Evolutionary conservation across 2,329 filamentous ascomycete genomes (phyloP).

Genomic region (Phaeosphaeriaceae sp.): DNA sequence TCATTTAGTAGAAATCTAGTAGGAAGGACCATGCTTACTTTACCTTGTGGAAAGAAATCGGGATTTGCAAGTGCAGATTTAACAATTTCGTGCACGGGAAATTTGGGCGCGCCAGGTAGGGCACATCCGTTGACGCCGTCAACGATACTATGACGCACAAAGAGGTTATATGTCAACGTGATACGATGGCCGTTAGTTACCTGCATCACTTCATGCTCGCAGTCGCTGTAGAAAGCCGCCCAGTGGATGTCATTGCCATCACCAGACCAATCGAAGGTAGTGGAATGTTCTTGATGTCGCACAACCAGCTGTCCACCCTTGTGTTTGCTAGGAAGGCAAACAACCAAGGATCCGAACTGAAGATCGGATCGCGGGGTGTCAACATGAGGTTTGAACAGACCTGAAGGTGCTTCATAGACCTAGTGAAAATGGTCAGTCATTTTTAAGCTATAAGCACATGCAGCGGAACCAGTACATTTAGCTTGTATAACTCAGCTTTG

Average conservation of each 20-base stretch:
- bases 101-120: slow-evolving; percentile 38
- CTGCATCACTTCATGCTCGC: slow-evolving; percentile 59
- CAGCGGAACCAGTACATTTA: slow-evolving; percentile 53
- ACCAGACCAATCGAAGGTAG: slow-evolving; percentile 53
- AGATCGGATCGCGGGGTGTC: slow-evolving; percentile 58
- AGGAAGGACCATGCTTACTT: neutral
- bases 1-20: slow-evolving; percentile 1
- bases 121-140: slow-evolving; percentile 26
- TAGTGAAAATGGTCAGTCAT: slow-evolving; percentile 28
- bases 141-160: slow-evolving; percentile 47
- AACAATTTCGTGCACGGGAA: slow-evolving; percentile 48
- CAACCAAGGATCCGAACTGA: slow-evolving; percentile 62
- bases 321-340: slow-evolving; percentile 55
- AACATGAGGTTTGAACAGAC: slow-evolving; percentile 59
- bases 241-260: slow-evolving; percentile 43
- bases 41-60: slow-evolving; percentile 49
- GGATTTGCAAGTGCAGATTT: slow-evolving; percentile 37
- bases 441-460: neutral
- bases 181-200: slow-evolving; percentile 61
- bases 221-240: slow-evolving; percentile 62
- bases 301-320: slow-evolving; percentile 55
- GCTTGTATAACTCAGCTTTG: slow-evolving; percentile 62
- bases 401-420: slow-evolving; percentile 60
- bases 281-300: slow-evolving; percentile 47
- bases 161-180: slow-evolving; percentile 65